phyloP scores from a whole-genome alignment of 768 basidiomycete genomes.

The Pisolithus marmoratus region DNA sequence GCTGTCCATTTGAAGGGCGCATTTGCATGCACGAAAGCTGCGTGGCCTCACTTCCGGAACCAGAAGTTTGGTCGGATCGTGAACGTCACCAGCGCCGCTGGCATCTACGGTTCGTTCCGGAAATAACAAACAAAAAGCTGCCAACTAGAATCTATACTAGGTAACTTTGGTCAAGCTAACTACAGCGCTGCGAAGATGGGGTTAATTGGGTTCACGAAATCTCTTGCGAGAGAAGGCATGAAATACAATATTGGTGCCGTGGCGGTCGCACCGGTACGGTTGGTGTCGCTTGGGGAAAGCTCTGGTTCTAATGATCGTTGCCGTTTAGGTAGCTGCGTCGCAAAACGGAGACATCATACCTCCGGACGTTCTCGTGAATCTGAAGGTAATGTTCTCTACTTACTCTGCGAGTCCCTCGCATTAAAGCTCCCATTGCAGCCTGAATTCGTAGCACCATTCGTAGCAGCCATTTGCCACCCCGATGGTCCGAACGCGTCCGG shows the following conservation, averaged over 20 bases:
- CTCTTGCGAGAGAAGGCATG: conserved; percentile 85
- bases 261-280: conserved; percentile 81
- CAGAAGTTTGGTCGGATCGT: conserved; percentile 93
- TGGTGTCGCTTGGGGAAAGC: background rate
- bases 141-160: conserved; percentile 29
- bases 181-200: conserved; percentile 99
- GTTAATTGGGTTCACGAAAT: conserved; percentile 86
- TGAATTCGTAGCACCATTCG: conserved; percentile 88
- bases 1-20: conserved; percentile 94
- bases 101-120: conserved; percentile 66
- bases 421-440: conserved; percentile 38
- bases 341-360: conserved; percentile 95
- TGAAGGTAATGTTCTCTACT: conserved; percentile 45
- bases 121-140: background rate
- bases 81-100: conserved; percentile 93
- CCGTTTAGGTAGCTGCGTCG: conserved; percentile 80
- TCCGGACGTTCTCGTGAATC: conserved; percentile 84
- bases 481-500: conserved; percentile 76
- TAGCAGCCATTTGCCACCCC: conserved; percentile 81
- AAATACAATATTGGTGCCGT: conserved; percentile 87
- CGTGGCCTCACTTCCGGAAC: conserved; percentile 92
- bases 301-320: background rate
- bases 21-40: conserved; percentile 88
- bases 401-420: background rate
- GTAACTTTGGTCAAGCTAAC: conserved; percentile 96